Evolutionary conservation across 176 grass and related monocot genomes (phyloP).

Genomic region (Musa itinerans): DNA sequence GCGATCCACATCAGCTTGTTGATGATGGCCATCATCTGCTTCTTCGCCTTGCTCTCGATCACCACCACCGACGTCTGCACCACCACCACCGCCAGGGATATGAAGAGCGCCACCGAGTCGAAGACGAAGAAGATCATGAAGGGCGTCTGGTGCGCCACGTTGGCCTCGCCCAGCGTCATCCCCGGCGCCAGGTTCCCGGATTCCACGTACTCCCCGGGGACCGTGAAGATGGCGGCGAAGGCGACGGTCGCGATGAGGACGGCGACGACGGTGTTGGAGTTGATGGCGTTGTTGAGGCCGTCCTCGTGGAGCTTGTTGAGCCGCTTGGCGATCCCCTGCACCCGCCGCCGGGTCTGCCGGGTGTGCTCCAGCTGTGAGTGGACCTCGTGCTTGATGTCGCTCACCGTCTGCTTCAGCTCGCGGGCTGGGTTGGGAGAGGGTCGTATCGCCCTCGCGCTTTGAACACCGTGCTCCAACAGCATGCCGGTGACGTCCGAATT

Average conservation of each 20-base stretch:
- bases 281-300: conserved; percentile 94
- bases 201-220: conserved; percentile 70
- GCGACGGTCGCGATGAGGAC: conserved; percentile 88
- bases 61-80: conserved; percentile 91
- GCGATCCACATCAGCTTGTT: conserved; percentile 99
- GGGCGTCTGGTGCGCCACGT: conserved; percentile 60
- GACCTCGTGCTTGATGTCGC: conserved; percentile 94
- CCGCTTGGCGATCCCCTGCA: conserved; percentile 64
- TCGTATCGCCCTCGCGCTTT: conserved; percentile 33
- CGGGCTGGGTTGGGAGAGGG: conserved; percentile 29
- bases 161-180: conserved; percentile 61
- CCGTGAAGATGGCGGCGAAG: conserved; percentile 93
- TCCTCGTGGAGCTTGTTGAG: conserved; percentile 85
- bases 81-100: conserved; percentile 92
- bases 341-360: conserved; percentile 66
- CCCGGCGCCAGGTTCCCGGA: conserved; percentile 43
- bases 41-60: conserved; percentile 88
- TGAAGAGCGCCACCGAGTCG: conserved; percentile 79
- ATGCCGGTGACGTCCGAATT: conserved; percentile 29
- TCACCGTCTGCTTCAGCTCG: conserved; percentile 88
- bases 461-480: conserved; percentile 48
- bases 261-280: conserved; percentile 86
- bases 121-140: conserved; percentile 94
- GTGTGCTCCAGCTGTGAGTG: conserved; percentile 86
- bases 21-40: conserved; percentile 90